Base-by-base conservation (phyloP, 2,329 filamentous ascomycete genomes). In the Chrysoporthe austroafricana region DNA sequence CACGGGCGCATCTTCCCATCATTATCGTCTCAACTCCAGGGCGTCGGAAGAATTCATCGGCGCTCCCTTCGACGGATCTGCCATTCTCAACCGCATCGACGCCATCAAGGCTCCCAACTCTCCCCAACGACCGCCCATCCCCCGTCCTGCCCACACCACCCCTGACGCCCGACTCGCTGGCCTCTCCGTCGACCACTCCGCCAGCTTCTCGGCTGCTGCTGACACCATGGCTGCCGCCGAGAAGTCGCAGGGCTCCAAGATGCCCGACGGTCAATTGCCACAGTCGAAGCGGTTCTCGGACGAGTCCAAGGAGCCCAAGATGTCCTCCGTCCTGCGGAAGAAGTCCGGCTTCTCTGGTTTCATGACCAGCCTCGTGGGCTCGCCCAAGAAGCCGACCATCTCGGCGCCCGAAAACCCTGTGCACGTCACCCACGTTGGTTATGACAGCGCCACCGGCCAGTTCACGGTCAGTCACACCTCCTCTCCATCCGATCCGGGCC, bases 361-460 rank as follows among this genome's bases (percentile, higher is more conserved):
- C 75, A 90, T 97, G 83, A 95, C 90, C 78, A 95, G 90, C 77
- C 77, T 90, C 69, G 89, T 96, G 68, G 91, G 92, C 72, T 95
- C 94, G 46, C 94, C 92, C 64, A 92, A 94, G 79, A 93, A 94
- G 72, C 93, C 96, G 59, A 89, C 95, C 79, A 99, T 99, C 74
- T 98, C 96, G n/a, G 93, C 94, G 48, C 96, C 96, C 65, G 94
- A 97, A 79, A 98, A 99, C 75, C 96, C 96, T 61, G 94, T 98
- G 69, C 96, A 98, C 80, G 93, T 99, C 74, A 98, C 95, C 67
- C 96, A 99, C 79, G 96, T 99, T 72, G 95, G 95, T 73, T 97
- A 97, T 78, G 95, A 99, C 80, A 97, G 96, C 81, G 87, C 92
- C 75, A 98, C 96, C 3, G 96, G 96, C 72, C 93, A 97, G 81